phyloP scores from a whole-genome alignment of 208 protist species.

The Crithidia mellificae region DNA sequence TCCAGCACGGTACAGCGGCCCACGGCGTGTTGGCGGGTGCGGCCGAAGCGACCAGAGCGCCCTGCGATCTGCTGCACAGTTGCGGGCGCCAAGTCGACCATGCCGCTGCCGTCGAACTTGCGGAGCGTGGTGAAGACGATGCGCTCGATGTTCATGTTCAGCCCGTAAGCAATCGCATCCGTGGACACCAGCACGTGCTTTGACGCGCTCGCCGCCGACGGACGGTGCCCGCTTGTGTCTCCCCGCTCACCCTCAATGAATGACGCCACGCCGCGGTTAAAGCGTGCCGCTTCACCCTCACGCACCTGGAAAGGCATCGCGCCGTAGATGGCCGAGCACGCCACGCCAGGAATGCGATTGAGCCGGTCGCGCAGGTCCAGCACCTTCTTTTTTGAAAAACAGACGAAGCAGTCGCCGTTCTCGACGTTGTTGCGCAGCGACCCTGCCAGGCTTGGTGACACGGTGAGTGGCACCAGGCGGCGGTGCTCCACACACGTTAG shows the following conservation, averaged over 20 bases:
- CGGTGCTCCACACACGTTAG: constrained; percentile 73
- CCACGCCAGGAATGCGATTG: constrained; percentile 42
- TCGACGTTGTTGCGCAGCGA: constrained; percentile 41
- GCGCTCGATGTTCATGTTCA: constrained; percentile 94
- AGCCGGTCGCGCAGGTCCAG: constrained; percentile 58
- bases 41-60: constrained; percentile 85
- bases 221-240: not conserved
- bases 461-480: constrained; percentile 75
- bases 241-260: constrained; percentile 14
- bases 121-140: constrained; percentile 81
- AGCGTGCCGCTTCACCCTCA: constrained; percentile 71
- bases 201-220: not conserved
- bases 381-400: constrained; percentile 78
- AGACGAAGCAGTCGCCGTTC: constrained; percentile 90
- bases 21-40: constrained; percentile 38
- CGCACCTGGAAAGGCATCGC: constrained; percentile 91
- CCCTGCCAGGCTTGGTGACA: constrained; percentile 41
- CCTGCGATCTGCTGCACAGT: constrained; percentile 83
- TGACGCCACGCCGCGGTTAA: constrained; percentile 75
- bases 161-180: constrained; percentile 95
- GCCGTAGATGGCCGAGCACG: constrained; percentile 90
- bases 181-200: constrained; percentile 90
- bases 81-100: constrained; percentile 39
- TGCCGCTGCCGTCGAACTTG: constrained; percentile 83
- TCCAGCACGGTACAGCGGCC: constrained; percentile 76